Conservation (phyloP, 169 alveolate species). For the Besnoitia besnoiti region DNA sequence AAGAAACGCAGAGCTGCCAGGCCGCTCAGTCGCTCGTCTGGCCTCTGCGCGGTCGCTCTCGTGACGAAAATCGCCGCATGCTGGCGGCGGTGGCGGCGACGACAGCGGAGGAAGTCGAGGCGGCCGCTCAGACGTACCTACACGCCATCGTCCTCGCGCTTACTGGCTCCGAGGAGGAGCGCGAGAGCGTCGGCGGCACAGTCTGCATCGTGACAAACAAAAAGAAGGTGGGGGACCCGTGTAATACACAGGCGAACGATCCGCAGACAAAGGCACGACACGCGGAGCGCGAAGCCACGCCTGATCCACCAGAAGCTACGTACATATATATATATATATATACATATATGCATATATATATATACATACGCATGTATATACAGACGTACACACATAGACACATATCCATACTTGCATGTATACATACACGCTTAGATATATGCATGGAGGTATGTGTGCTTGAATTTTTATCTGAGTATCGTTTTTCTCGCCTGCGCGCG, state of each 20-base stretch:
- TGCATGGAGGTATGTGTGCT: too few species aligned
- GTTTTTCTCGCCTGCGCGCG: too few species aligned
- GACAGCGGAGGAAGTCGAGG: not conserved
- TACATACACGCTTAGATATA: too few species aligned
- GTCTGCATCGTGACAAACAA: slow-evolving; percentile 14
- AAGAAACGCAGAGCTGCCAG: slow-evolving; percentile 33
- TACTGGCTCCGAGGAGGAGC: not conserved
- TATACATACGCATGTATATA: not conserved
- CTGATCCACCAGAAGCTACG: too few species aligned
- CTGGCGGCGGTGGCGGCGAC: not conserved
- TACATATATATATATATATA: not conserved
- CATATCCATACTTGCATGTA: too few species aligned
- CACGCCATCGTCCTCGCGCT: not conserved
- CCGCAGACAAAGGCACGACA: not conserved
- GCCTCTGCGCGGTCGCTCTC: not conserved
- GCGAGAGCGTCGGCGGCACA: not conserved
- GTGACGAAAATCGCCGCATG: not conserved
- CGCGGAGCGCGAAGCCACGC: too few species aligned
- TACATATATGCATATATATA: not conserved
- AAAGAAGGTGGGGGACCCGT: not conserved
- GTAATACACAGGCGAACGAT: not conserved
- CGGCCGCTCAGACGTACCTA: not conserved
- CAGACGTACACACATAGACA: too few species aligned
- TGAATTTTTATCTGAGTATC: too few species aligned
- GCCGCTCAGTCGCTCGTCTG: slow-evolving; percentile 12